These are phyloP conservation scores for Calonectria multiphialidica DNA, from an alignment of 2,329 filamentous ascomycete genomes.

Conservation along the genomic window DNA sequence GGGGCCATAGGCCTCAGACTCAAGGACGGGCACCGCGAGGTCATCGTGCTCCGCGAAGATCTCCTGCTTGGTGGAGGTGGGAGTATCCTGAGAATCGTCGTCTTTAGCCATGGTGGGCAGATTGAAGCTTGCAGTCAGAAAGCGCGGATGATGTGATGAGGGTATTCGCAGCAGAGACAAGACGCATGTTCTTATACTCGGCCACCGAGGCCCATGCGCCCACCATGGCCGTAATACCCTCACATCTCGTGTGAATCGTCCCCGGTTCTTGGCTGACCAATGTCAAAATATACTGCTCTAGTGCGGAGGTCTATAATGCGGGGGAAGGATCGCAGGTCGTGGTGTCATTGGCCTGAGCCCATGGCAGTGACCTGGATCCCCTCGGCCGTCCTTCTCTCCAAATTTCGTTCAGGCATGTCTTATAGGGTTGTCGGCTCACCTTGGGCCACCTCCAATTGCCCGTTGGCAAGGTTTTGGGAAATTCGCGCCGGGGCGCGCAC, in stretches of 20 bases:
- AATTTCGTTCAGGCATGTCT: not conserved
- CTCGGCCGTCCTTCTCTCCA: not conserved
- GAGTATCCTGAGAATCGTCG: not conserved
- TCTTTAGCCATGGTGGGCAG: slow-evolving; percentile 1
- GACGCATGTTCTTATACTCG: not conserved
- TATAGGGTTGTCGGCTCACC: not conserved
- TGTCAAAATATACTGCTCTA: not conserved
- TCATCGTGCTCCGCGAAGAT: not conserved
- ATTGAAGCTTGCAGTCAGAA: not conserved
- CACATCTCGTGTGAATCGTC: not conserved
- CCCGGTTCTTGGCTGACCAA: not conserved
- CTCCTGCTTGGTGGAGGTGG: not conserved
- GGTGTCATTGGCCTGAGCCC: not conserved
- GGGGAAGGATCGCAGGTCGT: not conserved
- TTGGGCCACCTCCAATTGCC: not conserved
- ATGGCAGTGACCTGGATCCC: not conserved
- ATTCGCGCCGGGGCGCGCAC: not conserved
- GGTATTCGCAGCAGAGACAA: not conserved
- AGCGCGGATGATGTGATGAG: not conserved
- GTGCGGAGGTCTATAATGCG: slow-evolving; percentile 4
- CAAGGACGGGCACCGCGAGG: not conserved
- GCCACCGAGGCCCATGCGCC: not conserved
- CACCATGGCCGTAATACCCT: not conserved
- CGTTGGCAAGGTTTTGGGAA: not conserved
- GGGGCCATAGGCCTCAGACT: slow-evolving; percentile 15